Evolutionary conservation across 805 yeast species (phyloP).

Genomic region (Schwanniomyces sp.): DNA sequence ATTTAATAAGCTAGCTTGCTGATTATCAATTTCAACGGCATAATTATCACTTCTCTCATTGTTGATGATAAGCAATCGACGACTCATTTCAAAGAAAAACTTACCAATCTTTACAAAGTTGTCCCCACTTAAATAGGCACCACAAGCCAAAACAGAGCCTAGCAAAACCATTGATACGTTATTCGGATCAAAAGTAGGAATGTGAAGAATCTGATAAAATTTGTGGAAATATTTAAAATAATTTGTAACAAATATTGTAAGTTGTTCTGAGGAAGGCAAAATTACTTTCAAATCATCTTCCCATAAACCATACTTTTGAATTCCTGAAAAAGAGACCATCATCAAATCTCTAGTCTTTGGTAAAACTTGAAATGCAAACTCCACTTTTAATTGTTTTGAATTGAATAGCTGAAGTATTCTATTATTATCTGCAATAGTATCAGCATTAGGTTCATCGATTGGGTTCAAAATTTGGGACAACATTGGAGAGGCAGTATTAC

Average conservation of each 20-base stretch:
- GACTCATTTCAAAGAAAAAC: neutral
- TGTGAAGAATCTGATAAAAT: neutral
- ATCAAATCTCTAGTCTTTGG: constrained; percentile 1
- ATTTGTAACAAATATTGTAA: neutral
- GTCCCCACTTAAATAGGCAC: neutral
- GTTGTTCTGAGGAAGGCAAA: neutral
- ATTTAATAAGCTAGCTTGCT: constrained; percentile 2
- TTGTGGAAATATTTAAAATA: neutral
- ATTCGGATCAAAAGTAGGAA: neutral
- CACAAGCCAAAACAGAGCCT: neutral
- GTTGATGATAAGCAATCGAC: neutral
- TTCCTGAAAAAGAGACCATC: neutral
- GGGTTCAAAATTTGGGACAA: neutral
- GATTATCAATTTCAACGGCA: neutral
- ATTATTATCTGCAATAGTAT: neutral
- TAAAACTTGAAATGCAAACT: neutral
- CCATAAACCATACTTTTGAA: neutral
- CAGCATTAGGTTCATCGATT: neutral
- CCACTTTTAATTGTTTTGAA: neutral
- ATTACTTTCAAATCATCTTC: neutral
- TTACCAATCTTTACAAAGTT: neutral
- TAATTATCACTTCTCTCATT: neutral
- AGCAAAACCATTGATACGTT: neutral
- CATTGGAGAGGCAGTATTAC: neutral
- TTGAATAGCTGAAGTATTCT: neutral